Evolutionary conservation across 805 yeast species (phyloP).

Genomic region (Komagataella mondaviorum): DNA sequence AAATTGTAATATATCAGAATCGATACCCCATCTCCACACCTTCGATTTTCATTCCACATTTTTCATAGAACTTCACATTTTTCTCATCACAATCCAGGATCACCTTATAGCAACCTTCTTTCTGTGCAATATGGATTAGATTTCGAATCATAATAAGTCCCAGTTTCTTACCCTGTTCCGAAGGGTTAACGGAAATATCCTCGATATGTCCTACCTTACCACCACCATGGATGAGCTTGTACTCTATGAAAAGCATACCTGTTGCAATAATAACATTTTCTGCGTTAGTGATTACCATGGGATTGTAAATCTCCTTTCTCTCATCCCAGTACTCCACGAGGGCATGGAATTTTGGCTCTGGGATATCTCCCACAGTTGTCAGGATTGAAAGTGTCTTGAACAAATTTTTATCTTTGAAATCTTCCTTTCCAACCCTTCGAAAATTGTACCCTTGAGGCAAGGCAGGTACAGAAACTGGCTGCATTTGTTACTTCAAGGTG

Average conservation of each 20-base stretch:
- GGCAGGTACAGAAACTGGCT: slow-evolving; percentile 1
- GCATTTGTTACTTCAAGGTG: background rate
- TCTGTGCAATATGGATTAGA: slow-evolving; percentile 44
- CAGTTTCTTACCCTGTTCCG: slow-evolving; percentile 73
- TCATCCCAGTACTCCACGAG: slow-evolving; percentile 48
- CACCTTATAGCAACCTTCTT: slow-evolving; percentile 70
- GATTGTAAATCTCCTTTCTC: slow-evolving; percentile 41
- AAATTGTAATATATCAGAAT: background rate
- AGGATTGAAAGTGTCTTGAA: slow-evolving; percentile 49
- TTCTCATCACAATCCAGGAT: slow-evolving; percentile 80
- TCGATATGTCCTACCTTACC: slow-evolving; percentile 90
- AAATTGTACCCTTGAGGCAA: slow-evolving; percentile 60
- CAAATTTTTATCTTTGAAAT: slow-evolving; percentile 43
- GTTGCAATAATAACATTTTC: slow-evolving; percentile 57
- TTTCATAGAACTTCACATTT: slow-evolving; percentile 76
- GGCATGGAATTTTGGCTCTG: slow-evolving; percentile 31
- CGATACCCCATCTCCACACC: slow-evolving; percentile 55
- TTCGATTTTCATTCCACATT: slow-evolving; percentile 61
- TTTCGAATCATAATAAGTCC: slow-evolving; percentile 57
- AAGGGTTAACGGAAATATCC: slow-evolving; percentile 69
- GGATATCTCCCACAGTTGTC: slow-evolving; percentile 74
- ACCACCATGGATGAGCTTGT: slow-evolving; percentile 71
- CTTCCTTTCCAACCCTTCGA: slow-evolving; percentile 41
- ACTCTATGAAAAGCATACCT: slow-evolving; percentile 72
- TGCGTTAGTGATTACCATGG: slow-evolving; percentile 49